phyloP scores from a whole-genome alignment of 805 yeast species.

The Myxozyma neotropica region DNA sequence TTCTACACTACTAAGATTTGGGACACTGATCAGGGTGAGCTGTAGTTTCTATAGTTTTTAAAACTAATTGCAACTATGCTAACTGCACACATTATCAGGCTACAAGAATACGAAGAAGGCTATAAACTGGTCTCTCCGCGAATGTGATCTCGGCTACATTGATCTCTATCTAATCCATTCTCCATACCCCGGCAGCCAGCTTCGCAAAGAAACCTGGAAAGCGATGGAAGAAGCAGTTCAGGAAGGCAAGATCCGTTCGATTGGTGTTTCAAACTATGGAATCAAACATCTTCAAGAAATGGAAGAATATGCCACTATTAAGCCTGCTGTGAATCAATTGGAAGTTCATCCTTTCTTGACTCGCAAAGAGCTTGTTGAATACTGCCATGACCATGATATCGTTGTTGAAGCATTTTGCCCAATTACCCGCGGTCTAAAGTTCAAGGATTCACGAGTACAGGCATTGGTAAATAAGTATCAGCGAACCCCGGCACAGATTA shows the following conservation, averaged over 20 bases:
- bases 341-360: conserved; percentile 86
- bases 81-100: conserved; percentile 37
- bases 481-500: conserved; percentile 60
- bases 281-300: conserved; percentile 60
- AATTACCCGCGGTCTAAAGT: conserved; percentile 51
- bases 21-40: conserved; percentile 35
- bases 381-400: conserved; percentile 57
- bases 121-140: conserved; percentile 56
- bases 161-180: conserved; percentile 64
- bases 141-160: conserved; percentile 57
- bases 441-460: conserved; percentile 42
- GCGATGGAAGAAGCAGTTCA: conserved; percentile 76
- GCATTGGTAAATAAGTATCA: conserved; percentile 54
- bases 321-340: conserved; percentile 78
- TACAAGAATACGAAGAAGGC: conserved; percentile 61
- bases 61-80: conserved; percentile 36
- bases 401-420: conserved; percentile 80
- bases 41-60: background rate
- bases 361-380: conserved; percentile 62
- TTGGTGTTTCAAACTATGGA: conserved; percentile 80
- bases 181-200: conserved; percentile 52
- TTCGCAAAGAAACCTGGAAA: conserved; percentile 64
- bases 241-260: conserved; percentile 58
- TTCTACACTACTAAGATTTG: conserved; percentile 43
- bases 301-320: conserved; percentile 44